A percentile compares a stretch with the other conserved stretches of the same genome.
Evolutionary conservation across 2,329 filamentous ascomycete genomes (phyloP).

Genomic region (Sordariomycetes sp.): DNA sequence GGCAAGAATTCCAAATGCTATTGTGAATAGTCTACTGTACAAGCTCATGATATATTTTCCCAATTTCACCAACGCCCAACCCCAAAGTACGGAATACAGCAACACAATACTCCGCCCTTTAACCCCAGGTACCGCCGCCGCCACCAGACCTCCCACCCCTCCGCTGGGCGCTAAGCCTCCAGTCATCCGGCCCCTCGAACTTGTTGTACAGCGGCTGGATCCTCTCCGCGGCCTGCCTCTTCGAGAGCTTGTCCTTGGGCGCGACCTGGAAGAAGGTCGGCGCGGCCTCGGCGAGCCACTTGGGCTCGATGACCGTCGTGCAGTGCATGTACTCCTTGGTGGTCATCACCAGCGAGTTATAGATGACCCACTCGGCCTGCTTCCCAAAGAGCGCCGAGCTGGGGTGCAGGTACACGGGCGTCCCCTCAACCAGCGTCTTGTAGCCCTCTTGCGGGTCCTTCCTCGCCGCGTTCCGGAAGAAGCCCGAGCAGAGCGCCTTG

Average conservation of each 20-base stretch:
- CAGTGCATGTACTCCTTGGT: constrained; percentile 98
- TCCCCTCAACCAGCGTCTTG: constrained; percentile 93
- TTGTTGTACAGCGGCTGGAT: constrained; percentile 94
- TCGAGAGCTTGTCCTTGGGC: constrained; percentile 73
- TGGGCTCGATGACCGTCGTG: constrained; percentile 87
- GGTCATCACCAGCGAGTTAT: constrained; percentile 81
- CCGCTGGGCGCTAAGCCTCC: constrained; percentile 82
- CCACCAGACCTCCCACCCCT: constrained; percentile 75
- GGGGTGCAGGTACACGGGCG: constrained; percentile 90
- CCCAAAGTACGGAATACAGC: not conserved
- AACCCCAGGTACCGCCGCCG: constrained; percentile 87
- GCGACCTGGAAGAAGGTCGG: constrained; percentile 99
- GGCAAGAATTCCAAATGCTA: not conserved
- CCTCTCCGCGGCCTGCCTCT: constrained; percentile 85
- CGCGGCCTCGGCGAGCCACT: constrained; percentile 89
- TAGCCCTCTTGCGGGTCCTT: constrained; percentile 97
- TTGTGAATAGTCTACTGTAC: not conserved
- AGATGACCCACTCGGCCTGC: constrained; percentile 92
- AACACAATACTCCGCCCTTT: constrained; percentile 10
- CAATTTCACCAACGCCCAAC: not conserved
- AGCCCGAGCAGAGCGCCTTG: constrained; percentile 81
- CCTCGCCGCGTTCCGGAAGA: constrained; percentile 89
- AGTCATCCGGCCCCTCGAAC: constrained; percentile 87
- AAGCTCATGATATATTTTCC: not conserved
- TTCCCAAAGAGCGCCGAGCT: constrained; percentile 89